These are phyloP conservation scores for Paramyrothecium roridum DNA, from an alignment of 2,329 filamentous ascomycete genomes.

Conservation along the genomic window DNA sequence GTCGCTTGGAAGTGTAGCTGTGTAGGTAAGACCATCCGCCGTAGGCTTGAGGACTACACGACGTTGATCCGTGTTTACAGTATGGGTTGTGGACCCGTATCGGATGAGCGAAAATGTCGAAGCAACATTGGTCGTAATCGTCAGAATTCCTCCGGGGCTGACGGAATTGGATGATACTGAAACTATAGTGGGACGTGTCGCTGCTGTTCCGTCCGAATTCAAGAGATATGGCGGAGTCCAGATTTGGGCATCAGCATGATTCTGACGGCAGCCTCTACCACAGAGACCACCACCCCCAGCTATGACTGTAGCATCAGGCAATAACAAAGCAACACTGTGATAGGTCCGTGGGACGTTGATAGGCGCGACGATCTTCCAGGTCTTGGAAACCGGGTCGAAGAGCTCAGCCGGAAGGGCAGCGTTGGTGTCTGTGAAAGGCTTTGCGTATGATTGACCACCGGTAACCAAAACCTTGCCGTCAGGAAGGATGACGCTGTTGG, in stretches of 20 bases:
- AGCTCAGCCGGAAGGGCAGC: background rate
- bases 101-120: background rate
- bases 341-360: constrained; percentile 1
- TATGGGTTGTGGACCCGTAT: background rate
- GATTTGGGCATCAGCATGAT: background rate
- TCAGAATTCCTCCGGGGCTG: background rate
- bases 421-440: background rate
- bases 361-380: background rate
- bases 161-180: background rate
- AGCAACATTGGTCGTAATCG: background rate
- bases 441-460: constrained; percentile 29
- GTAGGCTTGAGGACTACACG: background rate
- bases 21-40: background rate
- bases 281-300: background rate
- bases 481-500: constrained; percentile 44
- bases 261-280: background rate
- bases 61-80: background rate
- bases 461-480: constrained; percentile 43
- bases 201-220: background rate
- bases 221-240: constrained; percentile 1
- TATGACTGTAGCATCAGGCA: background rate
- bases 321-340: background rate
- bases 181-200: background rate
- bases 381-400: background rate
- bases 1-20: background rate